These are phyloP conservation scores for Sanghuangporus sanghuang DNA, from an alignment of 1,284 basidiomycete genomes.

Conservation along the genomic window DNA sequence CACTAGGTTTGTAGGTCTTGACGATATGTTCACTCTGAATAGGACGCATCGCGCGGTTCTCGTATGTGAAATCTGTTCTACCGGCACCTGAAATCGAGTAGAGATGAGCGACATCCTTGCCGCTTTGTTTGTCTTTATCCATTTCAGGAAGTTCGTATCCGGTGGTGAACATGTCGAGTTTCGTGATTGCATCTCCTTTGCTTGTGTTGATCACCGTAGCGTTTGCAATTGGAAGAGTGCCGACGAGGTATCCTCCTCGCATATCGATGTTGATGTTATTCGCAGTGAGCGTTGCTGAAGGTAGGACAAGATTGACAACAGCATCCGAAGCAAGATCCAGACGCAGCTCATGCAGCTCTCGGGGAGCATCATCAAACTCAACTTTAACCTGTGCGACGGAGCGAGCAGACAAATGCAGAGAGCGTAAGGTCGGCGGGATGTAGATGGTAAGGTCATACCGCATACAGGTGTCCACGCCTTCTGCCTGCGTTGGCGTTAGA, in stretches of 20 bases:
- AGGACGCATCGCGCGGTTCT: slow-evolving; percentile 34
- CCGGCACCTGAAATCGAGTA: slow-evolving; percentile 44
- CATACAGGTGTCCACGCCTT: slow-evolving; percentile 34
- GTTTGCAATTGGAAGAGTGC: slow-evolving; percentile 42
- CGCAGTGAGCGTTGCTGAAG: slow-evolving; percentile 36
- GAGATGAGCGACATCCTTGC: slow-evolving; percentile 30
- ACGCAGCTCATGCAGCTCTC: slow-evolving; percentile 36
- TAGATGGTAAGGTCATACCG: slow-evolving; percentile 50
- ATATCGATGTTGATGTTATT: slow-evolving; percentile 39
- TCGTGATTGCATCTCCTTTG: slow-evolving; percentile 44
- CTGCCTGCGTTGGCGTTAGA: slow-evolving; percentile 27
- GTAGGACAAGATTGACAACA: slow-evolving; percentile 40
- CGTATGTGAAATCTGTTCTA: slow-evolving; percentile 45
- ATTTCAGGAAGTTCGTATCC: slow-evolving; percentile 31
- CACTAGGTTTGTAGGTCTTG: slow-evolving; percentile 37
- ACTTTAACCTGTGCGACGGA: slow-evolving; percentile 44
- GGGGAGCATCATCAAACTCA: slow-evolving; percentile 32
- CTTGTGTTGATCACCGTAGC: slow-evolving; percentile 41
- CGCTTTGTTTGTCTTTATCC: slow-evolving; percentile 22
- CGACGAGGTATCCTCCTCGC: slow-evolving; percentile 54
- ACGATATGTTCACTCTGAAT: slow-evolving; percentile 42
- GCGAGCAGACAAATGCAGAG: slow-evolving; percentile 38
- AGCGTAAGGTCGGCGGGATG: slow-evolving; percentile 43
- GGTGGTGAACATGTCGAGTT: slow-evolving; percentile 35
- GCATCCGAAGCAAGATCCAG: slow-evolving; percentile 37